Evolutionary conservation across 2,329 filamentous ascomycete species (phyloP).

Genomic region (Verticillium longisporum): DNA sequence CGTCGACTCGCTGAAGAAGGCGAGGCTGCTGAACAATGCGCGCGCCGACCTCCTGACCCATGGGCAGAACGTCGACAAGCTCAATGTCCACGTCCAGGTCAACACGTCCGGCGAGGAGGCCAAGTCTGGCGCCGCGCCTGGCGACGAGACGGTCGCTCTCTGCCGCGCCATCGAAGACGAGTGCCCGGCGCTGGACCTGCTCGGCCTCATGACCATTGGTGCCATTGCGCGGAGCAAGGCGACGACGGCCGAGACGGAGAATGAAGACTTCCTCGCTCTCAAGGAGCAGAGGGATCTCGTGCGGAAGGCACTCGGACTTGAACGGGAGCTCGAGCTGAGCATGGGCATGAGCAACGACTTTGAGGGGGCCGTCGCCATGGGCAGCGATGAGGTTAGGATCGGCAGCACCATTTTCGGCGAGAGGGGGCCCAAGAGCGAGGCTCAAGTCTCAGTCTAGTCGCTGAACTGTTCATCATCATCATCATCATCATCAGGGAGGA

Average conservation of each 20-base stretch:
- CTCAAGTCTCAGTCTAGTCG: conserved; percentile 51
- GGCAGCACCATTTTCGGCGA: conserved; percentile 92
- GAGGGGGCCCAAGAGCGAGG: conserved; percentile 72
- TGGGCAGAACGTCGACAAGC: conserved; percentile 26
- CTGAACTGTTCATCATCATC: neutral
- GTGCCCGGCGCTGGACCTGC: conserved; percentile 67
- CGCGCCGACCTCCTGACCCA: conserved; percentile 51
- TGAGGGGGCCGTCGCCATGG: conserved; percentile 75
- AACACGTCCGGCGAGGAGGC: conserved; percentile 86
- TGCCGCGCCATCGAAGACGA: conserved; percentile 63
- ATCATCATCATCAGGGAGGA: too few species aligned
- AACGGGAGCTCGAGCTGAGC: conserved; percentile 70
- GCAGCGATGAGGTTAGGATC: conserved; percentile 83
- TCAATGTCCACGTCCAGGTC: conserved; percentile 84
- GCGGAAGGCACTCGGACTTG: conserved; percentile 37
- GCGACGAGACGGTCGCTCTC: conserved; percentile 51
- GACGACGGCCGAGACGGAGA: conserved; percentile 69
- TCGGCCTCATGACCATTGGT: conserved; percentile 95
- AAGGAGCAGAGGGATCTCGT: conserved; percentile 65
- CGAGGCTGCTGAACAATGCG: conserved; percentile 69
- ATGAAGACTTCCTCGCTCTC: conserved; percentile 78
- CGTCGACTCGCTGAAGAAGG: conserved; percentile 84
- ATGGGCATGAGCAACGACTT: conserved; percentile 99
- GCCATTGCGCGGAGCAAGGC: conserved; percentile 80
- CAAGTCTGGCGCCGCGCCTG: conserved; percentile 77